A percentile compares a stretch with the other conserved stretches of the same genome.
Evolutionary conservation across 2,329 filamentous ascomycete genomes (phyloP).

Genomic region (Dactylonectria macrodidyma): DNA sequence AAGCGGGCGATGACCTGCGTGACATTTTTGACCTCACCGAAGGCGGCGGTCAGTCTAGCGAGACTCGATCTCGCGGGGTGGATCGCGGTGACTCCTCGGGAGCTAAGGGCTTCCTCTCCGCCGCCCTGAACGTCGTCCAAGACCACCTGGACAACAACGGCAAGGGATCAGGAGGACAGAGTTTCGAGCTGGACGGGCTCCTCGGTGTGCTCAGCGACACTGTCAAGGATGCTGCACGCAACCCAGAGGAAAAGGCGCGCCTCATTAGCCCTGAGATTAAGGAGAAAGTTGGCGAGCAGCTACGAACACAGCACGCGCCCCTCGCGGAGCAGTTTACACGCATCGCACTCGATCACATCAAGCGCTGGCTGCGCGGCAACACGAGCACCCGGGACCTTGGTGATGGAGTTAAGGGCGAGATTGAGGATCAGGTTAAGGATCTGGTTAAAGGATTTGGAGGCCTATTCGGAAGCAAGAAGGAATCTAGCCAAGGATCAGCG

Average conservation of each 20-base stretch:
- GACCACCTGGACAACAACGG: conserved; percentile 56
- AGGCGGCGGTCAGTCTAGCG: conserved; percentile 38
- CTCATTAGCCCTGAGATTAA: conserved; percentile 63
- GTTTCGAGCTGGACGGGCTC: conserved; percentile 59
- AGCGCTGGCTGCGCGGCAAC: conserved; percentile 61
- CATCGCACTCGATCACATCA: conserved; percentile 63
- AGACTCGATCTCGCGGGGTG: conserved; percentile 48
- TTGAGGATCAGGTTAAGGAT: conserved; percentile 61
- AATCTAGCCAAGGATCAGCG: conserved; percentile 50
- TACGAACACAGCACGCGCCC: conserved; percentile 59
- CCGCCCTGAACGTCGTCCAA: conserved; percentile 59
- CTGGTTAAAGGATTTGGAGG: conserved; percentile 61
- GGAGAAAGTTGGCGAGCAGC: conserved; percentile 57
- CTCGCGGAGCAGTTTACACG: conserved; percentile 63
- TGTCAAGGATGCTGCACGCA: conserved; percentile 60
- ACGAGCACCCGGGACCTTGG: conserved; percentile 59
- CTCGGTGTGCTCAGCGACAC: conserved; percentile 59
- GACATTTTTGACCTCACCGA: conserved; percentile 62
- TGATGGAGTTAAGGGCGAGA: conserved; percentile 60
- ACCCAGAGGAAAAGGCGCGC: conserved; percentile 62
- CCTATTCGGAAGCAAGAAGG: conserved; percentile 57
- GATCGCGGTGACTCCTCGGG: conserved; percentile 45
- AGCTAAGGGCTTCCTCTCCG: conserved; percentile 57
- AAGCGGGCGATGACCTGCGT: conserved; percentile 58
- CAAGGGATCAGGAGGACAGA: conserved; percentile 47